Evolutionary conservation across 257 asterid species (phyloP), one percentile per base, ranked within the genome.

Genomic region (Penstemon davidsonii): DNA sequence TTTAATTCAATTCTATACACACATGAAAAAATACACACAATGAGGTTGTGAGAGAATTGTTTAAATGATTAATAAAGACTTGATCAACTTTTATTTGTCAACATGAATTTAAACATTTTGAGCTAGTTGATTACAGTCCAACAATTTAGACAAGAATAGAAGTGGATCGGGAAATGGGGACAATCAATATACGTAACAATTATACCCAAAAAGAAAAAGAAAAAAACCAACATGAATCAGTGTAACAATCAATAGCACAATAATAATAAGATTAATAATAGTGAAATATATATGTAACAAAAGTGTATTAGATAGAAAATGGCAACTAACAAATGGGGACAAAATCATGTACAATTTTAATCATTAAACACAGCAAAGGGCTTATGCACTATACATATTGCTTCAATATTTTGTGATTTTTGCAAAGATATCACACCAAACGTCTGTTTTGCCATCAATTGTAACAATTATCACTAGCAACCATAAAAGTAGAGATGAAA

Each of bases 401-500:
- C 62, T 66, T 41, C 43, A 38, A 18, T 7, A 13, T 36, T 5
- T 65, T 37, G 40, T 65, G 61, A 15, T 15, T 15, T 15, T 15
- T 15, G 18, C 18, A 15, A 15, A 53, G 69, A 73, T 73, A 60
- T 44, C 57, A 11, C 8, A 59, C 42, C 36, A 43, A 55, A 66
- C 61, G 66, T 73, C 59, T 40, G 47, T 0, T n/a, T n/a, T 60
- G 73, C 62, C 55, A 73, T 67, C 63, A 25, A 67, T 66, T 19
- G 62, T 45, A 71, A 64, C 50, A 51, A 19, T 53, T 41, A 25
- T 50, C 61, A 43, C 37, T 3, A 45, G 50, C 37, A 12, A 50
- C 38, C 1, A 37, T n/a, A 39, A 38, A 50, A 8, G n/a, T 5
- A 2, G 12, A 50, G 5, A 13, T 11, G 40, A 42, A 70, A 61